Base-by-base conservation (phyloP, 495 filamentous ascomycete species). In the Penicillium egyptiacum region DNA sequence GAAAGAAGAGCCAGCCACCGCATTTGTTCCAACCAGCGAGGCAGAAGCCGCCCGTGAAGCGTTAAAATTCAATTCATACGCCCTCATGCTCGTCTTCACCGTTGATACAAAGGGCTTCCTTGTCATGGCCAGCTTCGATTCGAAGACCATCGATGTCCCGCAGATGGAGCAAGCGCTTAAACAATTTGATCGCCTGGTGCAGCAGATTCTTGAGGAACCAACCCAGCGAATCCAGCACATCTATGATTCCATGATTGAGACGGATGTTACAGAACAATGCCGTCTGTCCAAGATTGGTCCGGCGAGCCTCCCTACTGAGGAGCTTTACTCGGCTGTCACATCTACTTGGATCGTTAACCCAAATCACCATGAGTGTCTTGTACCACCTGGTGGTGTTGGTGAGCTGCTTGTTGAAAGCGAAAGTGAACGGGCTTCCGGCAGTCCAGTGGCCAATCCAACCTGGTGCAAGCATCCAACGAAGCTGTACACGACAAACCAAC, bases 61-160 rank as follows among this genome's bases (percentile, higher is more conserved):
- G 2, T 64, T 83, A 47, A 78, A 83, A 50, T 83, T 83, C 60
- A 83, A 81, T 54, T 76, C 79, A 0, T 83, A 81, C 59, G 70
- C 75, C n/a, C 62, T 81, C 11, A 83, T 83, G 80, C 62, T 83
- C 30, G 80, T 79, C 17, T 81, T 79, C 60, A 72, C 75, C 10
- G 57, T 83, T 5, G 71, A 75, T 46, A 56, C 68, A 1, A 63
- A 70, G 40, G 79, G 80, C 2, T 80, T 80, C 62, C 56, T 77
- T 4, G 66, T 81, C 31, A 78, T 77, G 74, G 80, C 80, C 1
- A 81, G 78, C 58, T 83, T 83, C 57, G 80, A 83, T 50, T 77
- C 73, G 44, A 61, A 58, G 2, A 48, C 57, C 10, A 58, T 72
- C 20, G 53, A 47, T 16, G 31, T 53, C 7, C 19, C 53, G 0